These are phyloP conservation scores for Paralagenidium karlingii DNA, from an alignment of 352 stramenopile species.

Conservation along the genomic window DNA sequence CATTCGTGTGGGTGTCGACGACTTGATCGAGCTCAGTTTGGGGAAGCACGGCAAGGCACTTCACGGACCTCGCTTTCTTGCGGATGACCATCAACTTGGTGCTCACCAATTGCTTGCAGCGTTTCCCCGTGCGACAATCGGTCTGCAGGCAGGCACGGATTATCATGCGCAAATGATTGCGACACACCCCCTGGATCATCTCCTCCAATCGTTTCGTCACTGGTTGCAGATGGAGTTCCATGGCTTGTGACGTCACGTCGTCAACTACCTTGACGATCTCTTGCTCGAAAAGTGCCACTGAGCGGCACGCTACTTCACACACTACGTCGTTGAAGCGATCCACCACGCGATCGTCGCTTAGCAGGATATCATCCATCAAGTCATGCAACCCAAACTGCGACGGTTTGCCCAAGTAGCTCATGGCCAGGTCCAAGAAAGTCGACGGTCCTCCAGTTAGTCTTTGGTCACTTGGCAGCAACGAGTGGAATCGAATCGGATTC, in stretches of 20 bases:
- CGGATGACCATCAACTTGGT: too few relatives aligned
- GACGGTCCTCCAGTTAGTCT: constrained; percentile 10
- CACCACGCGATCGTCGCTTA: constrained; percentile 26
- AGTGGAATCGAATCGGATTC: constrained; percentile 10
- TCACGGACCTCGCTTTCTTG: too few relatives aligned
- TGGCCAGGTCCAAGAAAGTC: constrained; percentile 16
- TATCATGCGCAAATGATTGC: constrained; percentile 44
- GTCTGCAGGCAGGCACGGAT: constrained; percentile 33
- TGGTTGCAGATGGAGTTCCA: constrained; percentile 11
- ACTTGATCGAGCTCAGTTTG: too few relatives aligned
- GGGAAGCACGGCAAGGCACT: too few relatives aligned
- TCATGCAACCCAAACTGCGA: constrained; percentile 40
- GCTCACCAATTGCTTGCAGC: too few relatives aligned
- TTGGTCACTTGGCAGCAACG: constrained; percentile 20
- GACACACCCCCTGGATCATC: constrained; percentile 27
- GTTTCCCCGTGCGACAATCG: constrained; percentile 20
- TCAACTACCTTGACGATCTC: constrained; percentile 18
- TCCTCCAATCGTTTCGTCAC: constrained; percentile 28
- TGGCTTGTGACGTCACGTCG: constrained; percentile 15
- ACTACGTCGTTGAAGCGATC: constrained; percentile 26
- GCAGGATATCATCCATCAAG: constrained; percentile 38
- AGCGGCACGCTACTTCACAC: constrained; percentile 25
- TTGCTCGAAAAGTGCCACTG: constrained; percentile 27
- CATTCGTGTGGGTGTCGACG: too few relatives aligned
- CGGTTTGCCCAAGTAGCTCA: constrained; percentile 19